Conservation (phyloP, 164 flowering plant species). For the Macadamia tetraphylla region DNA sequence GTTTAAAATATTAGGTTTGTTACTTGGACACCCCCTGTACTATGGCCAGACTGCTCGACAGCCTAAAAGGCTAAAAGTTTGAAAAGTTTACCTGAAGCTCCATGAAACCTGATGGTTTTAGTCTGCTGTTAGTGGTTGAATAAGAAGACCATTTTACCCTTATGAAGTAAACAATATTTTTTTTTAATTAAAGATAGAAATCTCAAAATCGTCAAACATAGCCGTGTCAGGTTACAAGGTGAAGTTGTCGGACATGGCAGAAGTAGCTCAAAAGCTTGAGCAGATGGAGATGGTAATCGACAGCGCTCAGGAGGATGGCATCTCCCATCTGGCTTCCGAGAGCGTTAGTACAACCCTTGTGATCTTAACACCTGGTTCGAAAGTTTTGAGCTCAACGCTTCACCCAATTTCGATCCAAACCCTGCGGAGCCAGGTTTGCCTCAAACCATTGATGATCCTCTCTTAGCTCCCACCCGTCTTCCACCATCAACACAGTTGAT, state of each 20-base stretch:
- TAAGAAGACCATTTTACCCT: too few species aligned
- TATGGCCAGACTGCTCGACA: too few species aligned
- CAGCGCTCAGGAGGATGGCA: constrained; percentile 40
- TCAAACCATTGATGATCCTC: constrained; percentile 9
- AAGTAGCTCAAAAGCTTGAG: constrained; percentile 74
- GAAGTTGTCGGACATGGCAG: constrained; percentile 72
- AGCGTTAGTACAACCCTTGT: constrained; percentile 74
- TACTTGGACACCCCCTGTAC: too few species aligned
- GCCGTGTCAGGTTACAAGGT: constrained; percentile 84
- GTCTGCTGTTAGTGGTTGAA: too few species aligned
- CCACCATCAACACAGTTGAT: constrained; percentile 25
- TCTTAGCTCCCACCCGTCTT: constrained; percentile 21
- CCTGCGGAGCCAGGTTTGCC: not conserved
- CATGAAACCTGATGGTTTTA: too few species aligned
- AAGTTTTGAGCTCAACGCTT: constrained; percentile 42
- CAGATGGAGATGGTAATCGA: constrained; percentile 74
- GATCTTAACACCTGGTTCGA: constrained; percentile 73
- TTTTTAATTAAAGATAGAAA: too few species aligned
- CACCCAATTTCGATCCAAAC: constrained; percentile 12
- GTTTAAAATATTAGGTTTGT: too few species aligned
- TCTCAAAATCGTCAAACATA: too few species aligned
- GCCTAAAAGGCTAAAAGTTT: too few species aligned
- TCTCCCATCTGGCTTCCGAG: constrained; percentile 51
- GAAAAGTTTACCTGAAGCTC: too few species aligned
- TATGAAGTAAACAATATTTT: too few species aligned